Conservation (phyloP, 176 grass and related monocot species). For the Lolium multiflorum region DNA sequence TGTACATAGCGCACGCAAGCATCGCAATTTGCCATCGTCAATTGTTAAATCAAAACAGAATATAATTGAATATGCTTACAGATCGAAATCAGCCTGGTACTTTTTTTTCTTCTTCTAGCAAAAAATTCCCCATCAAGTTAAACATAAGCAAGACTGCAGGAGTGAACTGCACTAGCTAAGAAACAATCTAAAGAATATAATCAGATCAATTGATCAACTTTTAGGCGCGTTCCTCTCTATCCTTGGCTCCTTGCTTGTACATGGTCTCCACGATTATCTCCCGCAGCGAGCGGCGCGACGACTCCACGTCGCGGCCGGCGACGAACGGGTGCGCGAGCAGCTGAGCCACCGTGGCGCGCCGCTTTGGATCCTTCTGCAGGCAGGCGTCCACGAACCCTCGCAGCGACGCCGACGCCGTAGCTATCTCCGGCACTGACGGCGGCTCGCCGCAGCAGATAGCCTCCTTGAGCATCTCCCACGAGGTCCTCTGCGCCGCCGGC, state of each 20-base stretch:
- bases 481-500: background rate
- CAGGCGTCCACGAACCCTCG: conserved; percentile 46
- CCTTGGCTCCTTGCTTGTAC: no score
- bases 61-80: no score
- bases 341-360: conserved; percentile 47
- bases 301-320: background rate
- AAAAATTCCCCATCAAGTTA: background rate
- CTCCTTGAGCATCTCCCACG: conserved; percentile 34
- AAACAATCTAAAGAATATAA: background rate
- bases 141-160: background rate
- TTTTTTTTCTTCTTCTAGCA: background rate
- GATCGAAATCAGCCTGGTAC: no score
- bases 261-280: conserved; percentile 12
- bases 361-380: conserved; percentile 52
- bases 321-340: conserved; percentile 58
- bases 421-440: background rate
- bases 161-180: background rate
- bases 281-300: conserved; percentile 28
- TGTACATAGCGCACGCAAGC: no score
- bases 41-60: no score
- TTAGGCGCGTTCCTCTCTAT: no score
- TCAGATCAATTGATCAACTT: no score
- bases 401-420: conserved; percentile 39
- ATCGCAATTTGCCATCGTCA: no score
- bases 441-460: conserved; percentile 54